Evolutionary conservation across 768 basidiomycete species (phyloP), one percentile per base, ranked within the genome.

Genomic region (Leccinum variicolor): DNA sequence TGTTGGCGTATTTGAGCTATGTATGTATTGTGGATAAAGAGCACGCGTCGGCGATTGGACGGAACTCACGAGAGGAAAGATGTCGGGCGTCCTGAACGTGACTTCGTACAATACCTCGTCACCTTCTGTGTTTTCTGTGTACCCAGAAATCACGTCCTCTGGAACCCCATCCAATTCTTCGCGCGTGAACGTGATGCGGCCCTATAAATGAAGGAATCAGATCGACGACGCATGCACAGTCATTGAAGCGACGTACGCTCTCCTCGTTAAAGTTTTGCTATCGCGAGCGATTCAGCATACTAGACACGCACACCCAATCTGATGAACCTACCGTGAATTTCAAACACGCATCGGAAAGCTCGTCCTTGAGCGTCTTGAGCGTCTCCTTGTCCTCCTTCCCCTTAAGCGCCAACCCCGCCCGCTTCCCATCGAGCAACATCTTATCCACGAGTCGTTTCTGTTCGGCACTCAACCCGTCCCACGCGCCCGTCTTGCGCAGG

Each of bases 151-250:
- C 15, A 92, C 89, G 64, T 91, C 90, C 25, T 78, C 75, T 1
- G 91, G 90, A 23, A 95, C 86, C 29, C 92, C 92, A 53, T 86
- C 84, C 45, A 94, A 79, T 66, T 93, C 88, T 58, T 88, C 83
- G 25, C 73, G 73, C 0, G 86, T 89, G 65, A 91, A 89, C 10
- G 80, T 77, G 45, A 91, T 75, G 28, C 73, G 70, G 15, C 80
- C 84, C 89, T 92, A 54, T 19, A 11, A 46, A 15, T 66, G n/a
- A 50, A 55, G 48, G 21, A 55, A 50, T 41, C 45, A 19, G 15
- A 52, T 47, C 49, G 29, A 33, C 19, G 3, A 14, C 9, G 9
- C 1, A 25, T 6, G 13, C 33, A 11, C 6, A 11, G 28, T 31
- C 31, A 13, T 31, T 7, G 14, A 26, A 47, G 6, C 7, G 13